A percentile compares a stretch with the other conserved stretches of the same genome.
phyloP scores from a whole-genome alignment of 2,329 filamentous ascomycete species.

The Cladosporium colombiae region DNA sequence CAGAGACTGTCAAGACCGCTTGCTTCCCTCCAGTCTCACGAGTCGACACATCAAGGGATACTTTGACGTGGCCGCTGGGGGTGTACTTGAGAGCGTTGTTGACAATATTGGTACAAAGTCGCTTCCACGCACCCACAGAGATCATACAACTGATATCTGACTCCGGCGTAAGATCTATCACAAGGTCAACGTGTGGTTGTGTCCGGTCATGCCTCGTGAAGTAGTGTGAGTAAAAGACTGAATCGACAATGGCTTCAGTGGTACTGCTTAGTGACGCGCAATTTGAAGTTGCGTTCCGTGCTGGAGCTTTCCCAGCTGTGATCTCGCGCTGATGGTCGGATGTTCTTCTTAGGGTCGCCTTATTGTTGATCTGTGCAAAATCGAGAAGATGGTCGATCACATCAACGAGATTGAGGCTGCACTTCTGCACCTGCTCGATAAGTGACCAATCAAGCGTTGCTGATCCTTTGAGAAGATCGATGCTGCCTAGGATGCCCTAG shows the following conservation, averaged over 20 bases:
- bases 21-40: not conserved
- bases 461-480: slow-evolving; percentile 47
- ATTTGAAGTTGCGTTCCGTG: not conserved
- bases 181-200: slow-evolving; percentile 38
- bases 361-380: slow-evolving; percentile 44
- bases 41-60: not conserved
- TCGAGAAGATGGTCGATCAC: slow-evolving; percentile 41
- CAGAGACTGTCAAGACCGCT: slow-evolving; percentile 47
- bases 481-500: slow-evolving; percentile 49
- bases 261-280: slow-evolving; percentile 31
- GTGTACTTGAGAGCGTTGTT: slow-evolving; percentile 27
- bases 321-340: not conserved
- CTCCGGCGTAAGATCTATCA: slow-evolving; percentile 37
- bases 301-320: not conserved
- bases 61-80: slow-evolving; percentile 20
- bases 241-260: slow-evolving; percentile 55
- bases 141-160: not conserved
- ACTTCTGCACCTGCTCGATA: slow-evolving; percentile 30
- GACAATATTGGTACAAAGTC: slow-evolving; percentile 25
- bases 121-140: slow-evolving; percentile 22
- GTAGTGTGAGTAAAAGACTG: slow-evolving; percentile 42
- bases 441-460: slow-evolving; percentile 19
- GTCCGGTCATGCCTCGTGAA: slow-evolving; percentile 35
- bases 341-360: slow-evolving; percentile 36
- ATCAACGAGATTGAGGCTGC: slow-evolving; percentile 40